Evolutionary conservation across 2,329 filamentous ascomycete species (phyloP).

Genomic region (Alternaria sp.): DNA sequence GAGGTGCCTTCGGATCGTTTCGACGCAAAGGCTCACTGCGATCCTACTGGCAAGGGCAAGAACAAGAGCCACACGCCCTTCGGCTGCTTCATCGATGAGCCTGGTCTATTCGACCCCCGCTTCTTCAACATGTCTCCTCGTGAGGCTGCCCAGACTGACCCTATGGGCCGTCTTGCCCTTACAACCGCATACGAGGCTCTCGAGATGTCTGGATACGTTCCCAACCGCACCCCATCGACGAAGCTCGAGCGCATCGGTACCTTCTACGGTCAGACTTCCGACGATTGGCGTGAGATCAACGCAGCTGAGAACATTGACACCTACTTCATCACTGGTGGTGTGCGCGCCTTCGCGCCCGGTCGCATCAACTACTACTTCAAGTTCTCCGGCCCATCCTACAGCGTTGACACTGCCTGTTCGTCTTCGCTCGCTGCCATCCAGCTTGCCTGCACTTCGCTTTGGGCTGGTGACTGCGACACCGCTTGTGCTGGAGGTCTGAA

Average conservation of each 20-base stretch:
- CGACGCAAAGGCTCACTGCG: constrained; percentile 72
- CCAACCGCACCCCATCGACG: constrained; percentile 73
- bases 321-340: constrained; percentile 69
- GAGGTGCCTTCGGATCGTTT: constrained; percentile 74
- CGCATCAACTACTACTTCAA: constrained; percentile 80
- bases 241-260: constrained; percentile 70
- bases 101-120: constrained; percentile 78
- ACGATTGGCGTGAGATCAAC: constrained; percentile 80
- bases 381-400: constrained; percentile 74
- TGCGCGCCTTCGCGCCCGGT: constrained; percentile 66
- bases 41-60: constrained; percentile 73
- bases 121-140: constrained; percentile 89
- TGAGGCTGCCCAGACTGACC: constrained; percentile 80
- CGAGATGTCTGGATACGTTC: constrained; percentile 80
- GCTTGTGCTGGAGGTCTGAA: constrained; percentile 81
- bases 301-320: constrained; percentile 74
- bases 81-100: constrained; percentile 77
- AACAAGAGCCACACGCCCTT: constrained; percentile 80
- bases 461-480: constrained; percentile 79
- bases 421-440: constrained; percentile 76
- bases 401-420: constrained; percentile 79
- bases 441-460: constrained; percentile 73
- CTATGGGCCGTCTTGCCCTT: constrained; percentile 78
- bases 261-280: constrained; percentile 76
- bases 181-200: constrained; percentile 81